Conservation (phyloP, 768 basidiomycete species). For the Tylopilus sp. region DNA sequence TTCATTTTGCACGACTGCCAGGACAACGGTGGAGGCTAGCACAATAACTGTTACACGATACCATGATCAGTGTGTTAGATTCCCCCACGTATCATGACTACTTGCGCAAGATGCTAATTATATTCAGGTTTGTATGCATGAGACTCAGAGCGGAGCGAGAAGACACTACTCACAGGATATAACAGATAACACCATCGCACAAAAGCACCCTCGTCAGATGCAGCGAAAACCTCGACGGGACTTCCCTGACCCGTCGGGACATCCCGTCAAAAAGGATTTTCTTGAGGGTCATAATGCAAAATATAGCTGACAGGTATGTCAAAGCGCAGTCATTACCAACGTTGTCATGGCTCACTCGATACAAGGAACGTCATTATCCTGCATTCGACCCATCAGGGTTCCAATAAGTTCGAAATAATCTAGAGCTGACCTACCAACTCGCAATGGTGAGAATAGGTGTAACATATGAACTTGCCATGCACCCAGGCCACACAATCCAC, state of each 20-base stretch:
- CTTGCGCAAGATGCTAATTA: constrained; percentile 18
- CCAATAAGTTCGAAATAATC: background rate
- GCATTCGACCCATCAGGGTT: constrained; percentile 1
- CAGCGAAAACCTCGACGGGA: background rate
- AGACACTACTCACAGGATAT: constrained; percentile 14
- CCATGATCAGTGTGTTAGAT: background rate
- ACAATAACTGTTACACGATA: constrained; percentile 10
- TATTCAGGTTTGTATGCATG: background rate
- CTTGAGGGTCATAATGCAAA: constrained; percentile 19
- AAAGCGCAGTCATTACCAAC: background rate
- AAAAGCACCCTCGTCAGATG: constrained; percentile 5
- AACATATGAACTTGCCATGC: constrained; percentile 3
- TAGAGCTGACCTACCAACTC: constrained; percentile 16
- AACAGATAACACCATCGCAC: constrained; percentile 11
- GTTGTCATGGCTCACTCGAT: constrained; percentile 12
- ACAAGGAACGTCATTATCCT: constrained; percentile 20
- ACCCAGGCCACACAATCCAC: constrained; percentile 15
- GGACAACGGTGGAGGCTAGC: constrained; percentile 16
- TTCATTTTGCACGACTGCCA: constrained; percentile 10
- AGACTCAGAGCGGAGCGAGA: background rate
- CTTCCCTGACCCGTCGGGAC: background rate
- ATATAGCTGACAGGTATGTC: constrained; percentile 10
- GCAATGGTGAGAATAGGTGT: constrained; percentile 19
- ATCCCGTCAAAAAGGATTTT: background rate
- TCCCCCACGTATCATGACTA: background rate